Evolutionary conservation across 345 rosid genomes (phyloP), one percentile per base, ranked within the genome.

Genomic region (Clausena lansium): DNA sequence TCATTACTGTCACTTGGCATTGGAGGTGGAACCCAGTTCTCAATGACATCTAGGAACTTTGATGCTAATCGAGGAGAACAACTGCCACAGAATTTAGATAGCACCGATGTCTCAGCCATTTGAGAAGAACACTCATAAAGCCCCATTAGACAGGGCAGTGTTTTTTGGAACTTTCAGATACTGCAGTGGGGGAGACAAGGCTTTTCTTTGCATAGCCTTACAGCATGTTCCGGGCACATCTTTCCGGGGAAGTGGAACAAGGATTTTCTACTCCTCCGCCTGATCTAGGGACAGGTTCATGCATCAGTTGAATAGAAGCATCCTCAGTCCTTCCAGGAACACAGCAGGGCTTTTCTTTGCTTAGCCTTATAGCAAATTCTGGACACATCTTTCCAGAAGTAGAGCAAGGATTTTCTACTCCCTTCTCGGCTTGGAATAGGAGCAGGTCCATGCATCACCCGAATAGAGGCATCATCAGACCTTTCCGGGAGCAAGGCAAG

Each of bases 21-120:
- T 10, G 33, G 78, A 19, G 81, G 83, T 9, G 90, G 84, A 76
- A 61, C 59, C 90, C 89, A 85, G 20, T 85, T 79, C 70, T 87
- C 90, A 3, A 88, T 79, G 47, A 89, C 79, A 67, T 79, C 78
- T 71, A 81, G 79, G 73, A 72, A 83, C 27, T 87, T 78, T 20
- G n/a, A 27, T 17, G 78, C 86, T 33, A 78, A 67, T 2, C 75
- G 60, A 55, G 91, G 86, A 54, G 83, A 80, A 74, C 91, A 81
- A n/a, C 25, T 55, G 3, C 81, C 74, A 71, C 85, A 72, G 60
- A 81, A 55, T 76, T 60, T 77, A 36, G 66, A 66, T 58, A 80
- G 64, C 33, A 36, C 59, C 35, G 2, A 36, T 20, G 74, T 5
- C 57, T 78, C 71, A 22, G 71, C 63, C 75, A 32, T 73, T 13